Conservation (phyloP, 2,329 filamentous ascomycete genomes). For the Fusarium coicis region DNA sequence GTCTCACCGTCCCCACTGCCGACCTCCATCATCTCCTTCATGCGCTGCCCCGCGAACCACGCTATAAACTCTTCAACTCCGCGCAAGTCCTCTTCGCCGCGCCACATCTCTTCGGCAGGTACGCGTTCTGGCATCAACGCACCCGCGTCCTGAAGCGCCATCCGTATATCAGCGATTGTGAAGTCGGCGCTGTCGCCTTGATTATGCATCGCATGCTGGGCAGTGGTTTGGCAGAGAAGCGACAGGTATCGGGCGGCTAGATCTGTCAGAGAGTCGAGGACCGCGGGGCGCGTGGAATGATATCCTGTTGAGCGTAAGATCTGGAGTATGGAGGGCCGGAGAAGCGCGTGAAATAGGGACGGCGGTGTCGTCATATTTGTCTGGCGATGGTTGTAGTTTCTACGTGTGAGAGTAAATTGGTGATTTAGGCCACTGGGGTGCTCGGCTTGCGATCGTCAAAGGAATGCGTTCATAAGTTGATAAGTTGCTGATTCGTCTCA, state of each 20-base stretch:
- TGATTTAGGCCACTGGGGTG: background rate
- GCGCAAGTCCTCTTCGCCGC: conserved; percentile 78
- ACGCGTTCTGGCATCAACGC: conserved; percentile 75
- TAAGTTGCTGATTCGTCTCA: conserved; percentile 36
- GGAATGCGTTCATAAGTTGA: background rate
- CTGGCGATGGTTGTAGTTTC: background rate
- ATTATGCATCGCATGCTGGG: conserved; percentile 75
- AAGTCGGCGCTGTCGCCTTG: conserved; percentile 64
- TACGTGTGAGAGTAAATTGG: background rate
- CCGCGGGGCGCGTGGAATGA: conserved; percentile 81
- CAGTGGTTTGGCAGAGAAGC: conserved; percentile 77
- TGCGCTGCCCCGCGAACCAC: conserved; percentile 80
- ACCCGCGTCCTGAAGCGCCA: conserved; percentile 85
- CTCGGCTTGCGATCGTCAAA: conserved; percentile 2
- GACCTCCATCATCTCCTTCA: conserved; percentile 83
- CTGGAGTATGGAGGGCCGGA: conserved; percentile 88
- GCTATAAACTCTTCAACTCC: conserved; percentile 81
- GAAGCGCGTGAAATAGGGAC: conserved; percentile 75
- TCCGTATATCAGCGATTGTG: conserved; percentile 78
- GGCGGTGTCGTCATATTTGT: conserved; percentile 58
- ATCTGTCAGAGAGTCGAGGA: conserved; percentile 89
- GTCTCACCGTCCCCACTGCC: conserved; percentile 76
- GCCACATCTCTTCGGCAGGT: conserved; percentile 75
- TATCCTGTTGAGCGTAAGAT: conserved; percentile 93
- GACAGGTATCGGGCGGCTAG: conserved; percentile 84